A percentile compares a stretch with the other conserved stretches of the same genome.
Conservation (phyloP, 2,329 filamentous ascomycete species). For the Chaetomium strumarium region DNA sequence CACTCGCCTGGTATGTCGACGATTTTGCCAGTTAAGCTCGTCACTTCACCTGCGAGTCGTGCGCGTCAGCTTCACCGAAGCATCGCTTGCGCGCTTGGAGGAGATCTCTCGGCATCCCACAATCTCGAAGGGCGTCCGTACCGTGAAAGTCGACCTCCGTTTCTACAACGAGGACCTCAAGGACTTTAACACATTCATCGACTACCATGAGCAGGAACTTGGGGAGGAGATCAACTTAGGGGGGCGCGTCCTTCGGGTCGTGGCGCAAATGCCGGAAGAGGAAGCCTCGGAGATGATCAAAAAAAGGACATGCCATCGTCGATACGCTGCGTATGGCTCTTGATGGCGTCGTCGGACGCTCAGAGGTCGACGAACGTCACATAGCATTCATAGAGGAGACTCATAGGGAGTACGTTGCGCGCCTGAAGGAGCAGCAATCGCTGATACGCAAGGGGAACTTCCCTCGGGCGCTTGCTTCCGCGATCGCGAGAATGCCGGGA, state of each 20-base stretch:
- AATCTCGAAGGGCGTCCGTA: slow-evolving; percentile 13
- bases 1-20: slow-evolving; percentile 12
- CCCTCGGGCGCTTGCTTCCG: background rate
- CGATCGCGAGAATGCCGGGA: slow-evolving; percentile 9
- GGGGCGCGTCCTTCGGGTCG: no score
- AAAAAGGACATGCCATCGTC: no score
- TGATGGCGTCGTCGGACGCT: background rate
- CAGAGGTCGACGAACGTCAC: background rate
- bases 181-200: slow-evolving; percentile 1
- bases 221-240: background rate
- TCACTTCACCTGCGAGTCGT: slow-evolving; percentile 7
- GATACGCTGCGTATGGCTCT: background rate
- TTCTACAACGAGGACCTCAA: slow-evolving; percentile 3
- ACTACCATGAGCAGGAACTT: background rate
- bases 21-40: slow-evolving; percentile 6
- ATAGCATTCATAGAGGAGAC: background rate
- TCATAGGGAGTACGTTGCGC: slow-evolving; percentile 1
- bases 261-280: no score
- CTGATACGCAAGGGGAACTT: background rate
- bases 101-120: slow-evolving; percentile 13
- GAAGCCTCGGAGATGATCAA: no score
- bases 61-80: background rate
- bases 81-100: slow-evolving; percentile 9
- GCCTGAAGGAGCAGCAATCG: slow-evolving; percentile 4
- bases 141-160: slow-evolving; percentile 2